A percentile compares a stretch with the other conserved stretches of the same genome.
Conservation (phyloP, 1,284 basidiomycete species). For the Coniophora puteana region DNA sequence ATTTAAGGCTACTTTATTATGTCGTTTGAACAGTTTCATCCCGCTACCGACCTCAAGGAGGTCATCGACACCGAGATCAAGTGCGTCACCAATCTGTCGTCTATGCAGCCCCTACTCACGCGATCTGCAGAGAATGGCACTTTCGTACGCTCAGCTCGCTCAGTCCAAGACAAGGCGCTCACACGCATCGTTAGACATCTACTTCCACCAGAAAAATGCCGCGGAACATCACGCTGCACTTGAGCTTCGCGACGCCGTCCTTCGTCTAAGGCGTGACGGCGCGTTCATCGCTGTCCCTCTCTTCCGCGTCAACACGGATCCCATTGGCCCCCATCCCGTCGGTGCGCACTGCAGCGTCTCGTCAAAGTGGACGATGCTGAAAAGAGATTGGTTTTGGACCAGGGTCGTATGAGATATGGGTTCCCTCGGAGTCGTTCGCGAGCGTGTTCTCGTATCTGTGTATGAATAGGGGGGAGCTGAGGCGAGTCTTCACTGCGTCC, state of each 20-base stretch:
- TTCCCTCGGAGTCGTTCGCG: slow-evolving; percentile 64
- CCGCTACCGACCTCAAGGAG: slow-evolving; percentile 51
- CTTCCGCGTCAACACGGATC: slow-evolving; percentile 62
- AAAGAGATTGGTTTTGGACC: background rate
- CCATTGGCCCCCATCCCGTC: slow-evolving; percentile 73
- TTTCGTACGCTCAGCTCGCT: slow-evolving; percentile 49
- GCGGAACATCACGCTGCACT: slow-evolving; percentile 62
- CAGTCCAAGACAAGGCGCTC: slow-evolving; percentile 1
- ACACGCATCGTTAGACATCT: slow-evolving; percentile 50
- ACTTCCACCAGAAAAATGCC: slow-evolving; percentile 67
- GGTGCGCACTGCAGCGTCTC: too few relatives aligned
- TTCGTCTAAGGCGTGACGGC: slow-evolving; percentile 64
- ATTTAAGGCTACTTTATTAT: too few relatives aligned
- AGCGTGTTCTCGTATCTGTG: slow-evolving; percentile 72
- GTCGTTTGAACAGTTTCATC: slow-evolving; percentile 16
- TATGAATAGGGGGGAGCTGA: slow-evolving; percentile 60
- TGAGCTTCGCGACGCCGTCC: slow-evolving; percentile 63
- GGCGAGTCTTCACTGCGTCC: slow-evolving; percentile 34
- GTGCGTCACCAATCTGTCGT: slow-evolving; percentile 31
- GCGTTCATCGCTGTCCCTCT: slow-evolving; percentile 76
- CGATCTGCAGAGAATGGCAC: slow-evolving; percentile 62
- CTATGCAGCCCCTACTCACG: background rate
- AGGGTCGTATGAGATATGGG: slow-evolving; percentile 81
- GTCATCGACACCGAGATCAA: slow-evolving; percentile 66
- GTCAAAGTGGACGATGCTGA: too few relatives aligned